Evolutionary conservation across 495 filamentous ascomycete genomes (phyloP).

Genomic region (Thozetella sp.): DNA sequence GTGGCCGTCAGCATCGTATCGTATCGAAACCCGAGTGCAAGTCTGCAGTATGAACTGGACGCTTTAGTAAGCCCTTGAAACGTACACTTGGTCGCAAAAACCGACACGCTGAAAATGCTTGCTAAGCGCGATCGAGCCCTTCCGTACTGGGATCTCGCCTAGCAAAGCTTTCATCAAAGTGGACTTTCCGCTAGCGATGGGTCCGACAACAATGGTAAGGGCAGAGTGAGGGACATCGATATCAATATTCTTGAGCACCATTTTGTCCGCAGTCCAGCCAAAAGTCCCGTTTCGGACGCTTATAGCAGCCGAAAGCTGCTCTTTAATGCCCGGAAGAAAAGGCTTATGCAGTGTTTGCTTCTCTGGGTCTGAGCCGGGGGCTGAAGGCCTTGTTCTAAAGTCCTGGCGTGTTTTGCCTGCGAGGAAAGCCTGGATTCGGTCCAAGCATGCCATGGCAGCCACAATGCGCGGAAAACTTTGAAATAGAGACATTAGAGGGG

Average conservation of each 20-base stretch:
- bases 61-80: no score
- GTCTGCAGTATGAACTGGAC: conserved; percentile 16
- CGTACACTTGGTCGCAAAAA: background rate
- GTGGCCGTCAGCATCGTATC: conserved; percentile 44
- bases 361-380: background rate
- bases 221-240: conserved; percentile 21
- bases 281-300: conserved; percentile 32
- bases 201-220: conserved; percentile 43
- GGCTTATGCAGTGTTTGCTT: background rate
- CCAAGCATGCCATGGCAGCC: conserved; percentile 55
- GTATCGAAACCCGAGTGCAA: conserved; percentile 7
- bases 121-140: background rate
- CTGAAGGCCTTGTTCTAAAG: conserved; percentile 5
- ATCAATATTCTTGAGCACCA: conserved; percentile 28
- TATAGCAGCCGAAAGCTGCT: background rate
- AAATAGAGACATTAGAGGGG: conserved; percentile 54
- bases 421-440: conserved; percentile 58
- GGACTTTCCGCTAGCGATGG: conserved; percentile 52
- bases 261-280: conserved; percentile 35
- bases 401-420: conserved; percentile 27
- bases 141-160: conserved; percentile 40
- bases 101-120: background rate
- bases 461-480: conserved; percentile 53
- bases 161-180: conserved; percentile 49
- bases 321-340: no score